These are phyloP conservation scores for Vitis hybrid DNA, from an alignment of 177 flowering plant genomes.

Conservation along the genomic window DNA sequence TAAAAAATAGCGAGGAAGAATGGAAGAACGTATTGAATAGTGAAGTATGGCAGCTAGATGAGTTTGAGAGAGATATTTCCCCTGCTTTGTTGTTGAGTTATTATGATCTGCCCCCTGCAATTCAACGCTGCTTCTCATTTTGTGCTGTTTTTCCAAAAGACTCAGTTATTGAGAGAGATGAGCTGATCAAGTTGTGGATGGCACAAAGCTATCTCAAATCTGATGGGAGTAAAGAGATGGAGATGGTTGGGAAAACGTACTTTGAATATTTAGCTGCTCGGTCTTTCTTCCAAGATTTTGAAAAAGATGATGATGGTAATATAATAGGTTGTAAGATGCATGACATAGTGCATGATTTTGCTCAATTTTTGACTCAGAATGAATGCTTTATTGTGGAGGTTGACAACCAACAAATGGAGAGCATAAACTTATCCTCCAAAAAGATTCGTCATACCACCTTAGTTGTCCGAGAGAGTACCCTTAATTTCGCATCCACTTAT, in stretches of 20 bases:
- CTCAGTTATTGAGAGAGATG: background rate
- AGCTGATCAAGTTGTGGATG: constrained; percentile 17
- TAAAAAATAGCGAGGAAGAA: background rate
- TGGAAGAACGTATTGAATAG: constrained; percentile 9
- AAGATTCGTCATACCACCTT: background rate
- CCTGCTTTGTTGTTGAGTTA: constrained; percentile 13
- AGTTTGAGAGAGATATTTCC: background rate
- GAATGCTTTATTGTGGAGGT: background rate
- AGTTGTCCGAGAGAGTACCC: background rate
- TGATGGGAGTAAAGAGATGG: constrained; percentile 3
- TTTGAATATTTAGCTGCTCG: constrained; percentile 18
- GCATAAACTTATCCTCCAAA: background rate
- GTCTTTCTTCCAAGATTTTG: constrained; percentile 22
- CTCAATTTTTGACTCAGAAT: constrained; percentile 3
- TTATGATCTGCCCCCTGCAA: constrained; percentile 5
- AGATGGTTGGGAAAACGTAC: constrained; percentile 17
- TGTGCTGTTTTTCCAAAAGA: constrained; percentile 24
- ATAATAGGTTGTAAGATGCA: constrained; percentile 16
- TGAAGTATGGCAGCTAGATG: constrained; percentile 13
- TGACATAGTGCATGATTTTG: constrained; percentile 26
- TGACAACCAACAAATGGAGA: background rate
- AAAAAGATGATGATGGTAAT: background rate
- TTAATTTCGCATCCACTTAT: background rate
- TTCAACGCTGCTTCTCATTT: constrained; percentile 13
- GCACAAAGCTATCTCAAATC: constrained; percentile 12